A percentile compares a stretch with the other conserved stretches of the same genome.
These are phyloP conservation scores for Aspergillus neoniger DNA, from an alignment of 2,329 filamentous ascomycete genomes.

Conservation along the genomic window DNA sequence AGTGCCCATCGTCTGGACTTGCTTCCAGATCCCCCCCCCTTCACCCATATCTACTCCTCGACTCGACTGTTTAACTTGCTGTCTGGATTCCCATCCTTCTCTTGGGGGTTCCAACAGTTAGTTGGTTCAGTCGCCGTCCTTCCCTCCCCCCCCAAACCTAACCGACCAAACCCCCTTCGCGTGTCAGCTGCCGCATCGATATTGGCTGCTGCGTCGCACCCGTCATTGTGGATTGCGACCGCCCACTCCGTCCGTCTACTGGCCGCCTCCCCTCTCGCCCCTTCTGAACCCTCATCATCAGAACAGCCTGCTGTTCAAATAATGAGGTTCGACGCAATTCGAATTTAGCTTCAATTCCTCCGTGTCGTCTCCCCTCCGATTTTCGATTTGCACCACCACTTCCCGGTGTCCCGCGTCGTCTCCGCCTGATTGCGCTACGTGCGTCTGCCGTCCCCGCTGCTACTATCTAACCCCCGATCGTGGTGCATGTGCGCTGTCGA, in stretches of 20 bases:
- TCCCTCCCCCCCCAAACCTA: neutral
- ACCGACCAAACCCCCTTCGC: slow-evolving; percentile 17
- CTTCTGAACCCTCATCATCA: slow-evolving; percentile 13
- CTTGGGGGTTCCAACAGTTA: slow-evolving; percentile 23
- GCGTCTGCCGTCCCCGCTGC: slow-evolving; percentile 32
- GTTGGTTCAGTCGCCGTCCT: slow-evolving; percentile 11
- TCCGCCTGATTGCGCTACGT: slow-evolving; percentile 31
- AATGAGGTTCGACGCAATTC: slow-evolving; percentile 27
- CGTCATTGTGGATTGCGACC: slow-evolving; percentile 24
- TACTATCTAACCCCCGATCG: slow-evolving; percentile 32
- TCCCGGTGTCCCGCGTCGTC: slow-evolving; percentile 18
- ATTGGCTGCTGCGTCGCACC: slow-evolving; percentile 17
- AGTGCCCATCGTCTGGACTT: slow-evolving; percentile 7
- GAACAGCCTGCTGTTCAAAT: slow-evolving; percentile 20
- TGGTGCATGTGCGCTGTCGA: slow-evolving; percentile 33
- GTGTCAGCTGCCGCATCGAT: slow-evolving; percentile 21
- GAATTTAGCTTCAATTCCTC: slow-evolving; percentile 27
- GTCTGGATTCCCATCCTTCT: slow-evolving; percentile 19
- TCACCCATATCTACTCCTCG: neutral
- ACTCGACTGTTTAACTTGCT: slow-evolving; percentile 17
- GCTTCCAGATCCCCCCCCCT: slow-evolving; percentile 9
- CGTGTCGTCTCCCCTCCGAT: slow-evolving; percentile 10
- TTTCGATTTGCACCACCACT: slow-evolving; percentile 23
- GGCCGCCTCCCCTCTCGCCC: slow-evolving; percentile 17
- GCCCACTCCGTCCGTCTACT: slow-evolving; percentile 20